Conservation (phyloP, 176 grass and related monocot species). For the Poa pratensis region DNA sequence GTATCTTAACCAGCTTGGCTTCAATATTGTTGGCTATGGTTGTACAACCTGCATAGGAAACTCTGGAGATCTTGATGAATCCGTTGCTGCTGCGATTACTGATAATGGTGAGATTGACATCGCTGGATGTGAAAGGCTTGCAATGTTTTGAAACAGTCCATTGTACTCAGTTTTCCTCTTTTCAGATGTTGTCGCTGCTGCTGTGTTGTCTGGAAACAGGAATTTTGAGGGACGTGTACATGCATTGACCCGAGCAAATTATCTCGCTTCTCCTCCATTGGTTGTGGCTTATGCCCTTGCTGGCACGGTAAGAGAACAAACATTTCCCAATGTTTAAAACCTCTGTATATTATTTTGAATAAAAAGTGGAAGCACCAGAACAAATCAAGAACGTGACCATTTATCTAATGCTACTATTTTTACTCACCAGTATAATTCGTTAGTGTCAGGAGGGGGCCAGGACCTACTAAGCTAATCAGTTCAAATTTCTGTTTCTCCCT, state of each 20-base stretch:
- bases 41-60: constrained; percentile 99
- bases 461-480: background rate
- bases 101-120: constrained; percentile 72
- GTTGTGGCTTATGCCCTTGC: constrained; percentile 99
- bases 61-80: constrained; percentile 93
- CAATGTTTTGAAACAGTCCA: constrained; percentile 16
- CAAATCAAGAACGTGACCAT: background rate
- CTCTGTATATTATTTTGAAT: constrained; percentile 26
- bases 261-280: constrained; percentile 92
- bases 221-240: constrained; percentile 98
- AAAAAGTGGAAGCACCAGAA: background rate
- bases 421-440: background rate
- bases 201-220: constrained; percentile 93
- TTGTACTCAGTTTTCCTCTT: constrained; percentile 35
- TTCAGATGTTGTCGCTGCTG: constrained; percentile 93
- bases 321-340: background rate
- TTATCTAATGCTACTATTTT: constrained; percentile 5
- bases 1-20: constrained; percentile 93
- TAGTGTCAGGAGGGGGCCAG: background rate
- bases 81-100: constrained; percentile 76
- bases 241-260: constrained; percentile 96
- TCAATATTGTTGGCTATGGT: constrained; percentile 96
- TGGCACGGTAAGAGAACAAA: constrained; percentile 71
- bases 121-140: background rate
- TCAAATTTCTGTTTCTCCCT: background rate